Conservation (phyloP, 345 rosid species). For the Salix brachista region DNA sequence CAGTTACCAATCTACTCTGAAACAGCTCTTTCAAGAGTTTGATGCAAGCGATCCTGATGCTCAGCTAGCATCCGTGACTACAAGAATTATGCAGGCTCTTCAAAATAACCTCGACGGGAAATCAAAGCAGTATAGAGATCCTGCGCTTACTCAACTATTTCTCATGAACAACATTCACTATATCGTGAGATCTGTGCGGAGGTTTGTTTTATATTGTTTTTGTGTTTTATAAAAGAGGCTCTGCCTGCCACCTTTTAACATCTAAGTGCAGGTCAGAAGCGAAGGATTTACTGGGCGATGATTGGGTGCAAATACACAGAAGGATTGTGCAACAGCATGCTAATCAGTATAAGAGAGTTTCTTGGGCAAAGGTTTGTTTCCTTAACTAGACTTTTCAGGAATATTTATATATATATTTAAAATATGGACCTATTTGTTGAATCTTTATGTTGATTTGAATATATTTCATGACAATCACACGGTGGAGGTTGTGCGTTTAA, state of each 20-base stretch:
- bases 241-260: neutral
- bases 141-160: constrained; percentile 86
- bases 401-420: too few species aligned
- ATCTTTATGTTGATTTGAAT: neutral
- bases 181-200: constrained; percentile 92
- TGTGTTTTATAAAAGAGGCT: constrained; percentile 1
- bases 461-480: neutral
- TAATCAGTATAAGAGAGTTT: constrained; percentile 91
- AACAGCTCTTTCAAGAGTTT: constrained; percentile 80
- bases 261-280: constrained; percentile 75
- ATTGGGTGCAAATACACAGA: constrained; percentile 97
- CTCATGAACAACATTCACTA: constrained; percentile 96
- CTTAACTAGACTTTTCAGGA: neutral
- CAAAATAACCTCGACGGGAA: constrained; percentile 87
- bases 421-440: neutral
- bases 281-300: constrained; percentile 91
- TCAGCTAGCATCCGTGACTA: constrained; percentile 64
- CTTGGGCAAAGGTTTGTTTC: constrained; percentile 83
- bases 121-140: constrained; percentile 93
- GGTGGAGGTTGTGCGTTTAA: neutral
- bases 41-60: constrained; percentile 52
- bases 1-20: constrained; percentile 81
- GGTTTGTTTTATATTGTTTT: constrained; percentile 40
- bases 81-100: constrained; percentile 83
- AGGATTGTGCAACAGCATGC: constrained; percentile 96